Evolutionary conservation across 2,329 filamentous ascomycete species (phyloP), one percentile per base, ranked within the genome.

Genomic region (Colletotrichum cereale): DNA sequence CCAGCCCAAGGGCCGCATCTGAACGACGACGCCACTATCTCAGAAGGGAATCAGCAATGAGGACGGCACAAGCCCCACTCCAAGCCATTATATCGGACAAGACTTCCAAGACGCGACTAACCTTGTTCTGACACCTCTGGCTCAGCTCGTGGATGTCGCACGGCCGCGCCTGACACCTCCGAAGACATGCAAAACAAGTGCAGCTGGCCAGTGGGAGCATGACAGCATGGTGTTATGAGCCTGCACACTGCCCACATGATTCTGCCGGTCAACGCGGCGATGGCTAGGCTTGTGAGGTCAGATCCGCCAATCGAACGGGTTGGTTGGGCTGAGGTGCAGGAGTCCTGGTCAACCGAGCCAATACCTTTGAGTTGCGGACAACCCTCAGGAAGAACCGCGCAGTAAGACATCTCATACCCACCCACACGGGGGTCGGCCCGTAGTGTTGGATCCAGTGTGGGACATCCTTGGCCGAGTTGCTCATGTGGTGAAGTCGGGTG

Each of bases 111-210:
- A 72, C 53, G 69, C 47, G 69, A 69, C 69, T 69, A 69, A 69
- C 69, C 65, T 69, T 72, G 65, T 72, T 72, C 60, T 60, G 65
- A 72, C 58, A 64, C 57, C 36, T 26, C 34, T 52, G 29, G 29
- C 36, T 10, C n/a, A 21, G 21, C 18, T 8, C 14, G 16, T 58
- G n/a, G 47, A 50, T 44, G 44, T 64, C 16, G 65, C 58, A 64
- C 69, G 40, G 53, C 65, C 29, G 58, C 69, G 69, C 65, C 69
- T 69, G 65, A 69, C 69, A 60, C 69, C 58, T 68, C 69, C 65
- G n/a, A 26, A 60, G 34, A 50, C 50, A 38, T 69, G 58, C 65
- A 64, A 68, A 31, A 26, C 44, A 24, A 44, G 53, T 50, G 69
- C 42, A 21, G 47, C 24, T 58, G 53, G 31, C 69, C 69, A 72